Evolutionary conservation across 129 eudicot genomes (phyloP).

Genomic region (Arctium minus): DNA sequence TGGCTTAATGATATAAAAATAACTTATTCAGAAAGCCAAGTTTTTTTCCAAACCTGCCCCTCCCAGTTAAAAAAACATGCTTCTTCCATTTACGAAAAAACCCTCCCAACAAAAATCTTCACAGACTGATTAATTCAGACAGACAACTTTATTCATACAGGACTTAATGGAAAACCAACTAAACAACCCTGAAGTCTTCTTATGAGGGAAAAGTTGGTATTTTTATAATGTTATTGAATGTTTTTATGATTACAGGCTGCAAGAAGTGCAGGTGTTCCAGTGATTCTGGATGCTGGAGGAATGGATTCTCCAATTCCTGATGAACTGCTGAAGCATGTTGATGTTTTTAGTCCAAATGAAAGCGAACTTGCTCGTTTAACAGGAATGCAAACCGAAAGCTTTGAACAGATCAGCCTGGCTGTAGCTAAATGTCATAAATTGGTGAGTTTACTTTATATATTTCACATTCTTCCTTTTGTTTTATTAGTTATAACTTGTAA

Average conservation of each 20-base stretch:
- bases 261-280: constrained; percentile 69
- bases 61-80: too few species aligned
- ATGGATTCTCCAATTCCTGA: constrained; percentile 76
- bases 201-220: neutral
- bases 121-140: too few species aligned
- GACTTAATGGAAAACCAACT: too few species aligned
- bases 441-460: constrained; percentile 33
- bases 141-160: too few species aligned
- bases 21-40: too few species aligned
- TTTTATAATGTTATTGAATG: neutral
- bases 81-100: too few species aligned
- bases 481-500: neutral
- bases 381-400: constrained; percentile 74
- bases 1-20: too few species aligned
- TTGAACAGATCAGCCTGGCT: constrained; percentile 76
- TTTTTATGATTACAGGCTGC: constrained; percentile 59
- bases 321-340: constrained; percentile 54
- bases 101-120: too few species aligned
- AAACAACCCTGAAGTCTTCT: too few species aligned
- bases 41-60: too few species aligned
- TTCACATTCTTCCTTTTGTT: neutral
- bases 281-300: constrained; percentile 94
- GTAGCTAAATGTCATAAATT: constrained; percentile 74
- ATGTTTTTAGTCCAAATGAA: constrained; percentile 89
- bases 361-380: constrained; percentile 92